Evolutionary conservation across 176 grass and related monocot genomes (phyloP), one percentile per base, ranked within the genome.

Genomic region (Carex littledalei): DNA sequence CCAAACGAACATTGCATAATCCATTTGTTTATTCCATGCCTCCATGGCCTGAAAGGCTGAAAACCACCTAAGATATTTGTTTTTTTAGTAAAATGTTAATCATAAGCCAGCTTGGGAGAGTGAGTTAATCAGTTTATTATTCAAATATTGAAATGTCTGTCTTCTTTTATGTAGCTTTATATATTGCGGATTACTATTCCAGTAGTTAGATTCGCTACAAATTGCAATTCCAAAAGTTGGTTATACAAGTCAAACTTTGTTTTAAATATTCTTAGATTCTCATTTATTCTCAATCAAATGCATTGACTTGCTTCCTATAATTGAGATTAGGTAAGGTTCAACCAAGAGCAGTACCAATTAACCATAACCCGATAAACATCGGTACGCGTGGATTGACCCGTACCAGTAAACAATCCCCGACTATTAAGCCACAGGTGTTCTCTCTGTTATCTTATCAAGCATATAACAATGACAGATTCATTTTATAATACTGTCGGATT

Each of bases 261-360:
- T 72, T 49, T 76, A 52, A 76, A 24, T 54, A 76, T 29, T 11
- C 20, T 53, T 50, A 14, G 73, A 2, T 45, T 47, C 58, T 65
- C 79, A n/a, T n/a, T n/a, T n/a, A 22, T n/a, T n/a, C n/a, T n/a
- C 79, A 81, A 81, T 57, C 75, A 79, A 56, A 79, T 56, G 45
- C 21, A 15, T 49, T 81, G 58, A 81, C 58, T 55, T 2, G 24
- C 5, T 56, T 16, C 2, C 21, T 34, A 78, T 53, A 26, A 76
- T 78, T 78, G 74, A 55, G 47, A 14, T 55, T 31, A 78, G 52
- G 72, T 54, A 16, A 54, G 10, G 47, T 50, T 56, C 47, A 21
- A 47, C 8, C 39, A 21, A 18, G 16, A 72, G 20, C 20, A 17
- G 6, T 18, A 70, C 34, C 67, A n/a, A 72, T 72, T 20, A 72